phyloP scores from a whole-genome alignment of 169 alveolate species.

The Plasmodium gonderi region DNA sequence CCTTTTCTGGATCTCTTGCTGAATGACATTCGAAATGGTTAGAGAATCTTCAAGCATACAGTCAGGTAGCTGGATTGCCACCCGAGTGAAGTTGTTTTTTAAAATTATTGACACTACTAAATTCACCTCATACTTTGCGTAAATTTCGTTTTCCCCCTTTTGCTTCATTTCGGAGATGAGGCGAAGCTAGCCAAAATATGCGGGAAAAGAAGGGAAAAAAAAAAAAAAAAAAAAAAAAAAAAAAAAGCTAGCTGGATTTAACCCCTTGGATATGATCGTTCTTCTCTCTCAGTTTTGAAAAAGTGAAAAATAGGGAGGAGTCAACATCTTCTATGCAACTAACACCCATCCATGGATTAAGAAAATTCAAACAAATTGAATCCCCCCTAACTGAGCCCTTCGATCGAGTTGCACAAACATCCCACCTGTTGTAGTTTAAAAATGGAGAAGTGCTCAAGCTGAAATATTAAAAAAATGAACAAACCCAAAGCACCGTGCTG shows the following conservation, averaged over 20 bases:
- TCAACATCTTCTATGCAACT: too few relatives aligned
- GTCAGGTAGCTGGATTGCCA: constrained; percentile 68
- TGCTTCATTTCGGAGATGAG: background rate
- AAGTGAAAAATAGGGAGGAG: too few relatives aligned
- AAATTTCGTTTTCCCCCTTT: background rate
- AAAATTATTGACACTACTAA: constrained; percentile 26
- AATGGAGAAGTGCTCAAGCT: too few relatives aligned
- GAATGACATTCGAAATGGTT: background rate
- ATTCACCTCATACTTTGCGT: constrained; percentile 24
- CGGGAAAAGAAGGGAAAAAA: background rate
- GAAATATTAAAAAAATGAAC: too few relatives aligned
- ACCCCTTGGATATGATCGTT: background rate
- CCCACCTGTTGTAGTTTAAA: too few relatives aligned
- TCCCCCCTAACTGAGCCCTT: too few relatives aligned
- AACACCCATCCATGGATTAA: too few relatives aligned
- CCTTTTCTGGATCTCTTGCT: background rate
- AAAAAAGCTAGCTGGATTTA: background rate
- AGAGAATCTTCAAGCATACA: constrained; percentile 57
- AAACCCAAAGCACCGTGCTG: too few relatives aligned
- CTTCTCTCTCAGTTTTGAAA: too few relatives aligned
- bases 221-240: background rate
- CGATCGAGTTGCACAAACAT: too few relatives aligned
- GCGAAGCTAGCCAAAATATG: background rate
- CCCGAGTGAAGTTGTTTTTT: constrained; percentile 14
- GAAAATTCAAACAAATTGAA: too few relatives aligned